These are phyloP conservation scores for Chytriomyces confervae DNA, from an alignment of 192 early-diverging fungal species.

Conservation along the genomic window DNA sequence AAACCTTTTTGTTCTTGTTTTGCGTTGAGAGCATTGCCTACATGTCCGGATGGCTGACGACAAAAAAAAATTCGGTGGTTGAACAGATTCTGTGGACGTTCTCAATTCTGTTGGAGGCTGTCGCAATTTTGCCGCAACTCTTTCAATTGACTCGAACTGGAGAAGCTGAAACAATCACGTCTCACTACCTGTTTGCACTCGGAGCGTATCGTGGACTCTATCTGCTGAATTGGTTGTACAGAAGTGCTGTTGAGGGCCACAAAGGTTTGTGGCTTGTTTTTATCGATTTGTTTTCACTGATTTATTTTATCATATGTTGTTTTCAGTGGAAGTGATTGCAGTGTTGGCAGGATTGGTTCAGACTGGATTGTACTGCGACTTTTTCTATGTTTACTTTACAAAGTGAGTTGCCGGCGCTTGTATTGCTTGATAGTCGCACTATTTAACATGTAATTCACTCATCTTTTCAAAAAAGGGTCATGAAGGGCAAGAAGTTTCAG, in stretches of 20 bases:
- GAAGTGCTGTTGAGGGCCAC: conserved; percentile 70
- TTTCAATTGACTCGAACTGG: conserved; percentile 97
- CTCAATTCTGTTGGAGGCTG: conserved; percentile 94
- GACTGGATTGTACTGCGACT: conserved; percentile 95
- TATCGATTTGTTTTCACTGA: neutral
- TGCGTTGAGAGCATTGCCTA: neutral
- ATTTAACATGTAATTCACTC: conserved; percentile 1
- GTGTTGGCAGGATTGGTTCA: conserved; percentile 92
- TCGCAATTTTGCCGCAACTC: conserved; percentile 97
- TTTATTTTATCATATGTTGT: conserved; percentile 27
- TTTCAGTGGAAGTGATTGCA: conserved; percentile 81
- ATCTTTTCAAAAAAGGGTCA: conserved; percentile 45
- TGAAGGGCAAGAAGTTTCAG: conserved; percentile 74
- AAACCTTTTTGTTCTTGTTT: conserved; percentile 11
- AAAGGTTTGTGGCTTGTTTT: conserved; percentile 17
- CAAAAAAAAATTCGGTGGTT: conserved; percentile 7
- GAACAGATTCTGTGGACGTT: conserved; percentile 91
- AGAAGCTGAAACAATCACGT: conserved; percentile 99
- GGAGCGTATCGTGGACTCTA: conserved; percentile 91
- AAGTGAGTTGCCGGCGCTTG: conserved; percentile 54
- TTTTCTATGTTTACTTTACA: conserved; percentile 96
- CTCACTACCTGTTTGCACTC: conserved; percentile 97
- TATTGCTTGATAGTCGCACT: neutral
- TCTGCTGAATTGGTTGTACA: conserved; percentile 95
- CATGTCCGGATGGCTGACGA: neutral